A percentile compares a stretch with the other conserved stretches of the same genome.
Evolutionary conservation across 257 asterid species (phyloP).

Genomic region (Craterostigma plantagineum): DNA sequence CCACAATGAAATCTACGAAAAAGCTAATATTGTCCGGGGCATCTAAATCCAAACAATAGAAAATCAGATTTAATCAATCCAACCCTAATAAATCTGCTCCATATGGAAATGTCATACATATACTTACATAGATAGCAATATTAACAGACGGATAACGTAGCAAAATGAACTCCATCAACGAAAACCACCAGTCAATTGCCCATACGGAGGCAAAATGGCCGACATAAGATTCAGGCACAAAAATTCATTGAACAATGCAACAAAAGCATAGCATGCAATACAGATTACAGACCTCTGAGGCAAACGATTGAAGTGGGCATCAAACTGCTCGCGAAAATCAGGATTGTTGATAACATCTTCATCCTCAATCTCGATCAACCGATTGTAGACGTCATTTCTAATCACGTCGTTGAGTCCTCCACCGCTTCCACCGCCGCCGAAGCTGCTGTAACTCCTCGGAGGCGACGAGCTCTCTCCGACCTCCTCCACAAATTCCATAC

Average conservation of each 20-base stretch:
- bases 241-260: background rate
- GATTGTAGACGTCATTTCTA: constrained; percentile 53
- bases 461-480: constrained; percentile 95
- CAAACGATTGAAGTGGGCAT: constrained; percentile 72
- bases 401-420: constrained; percentile 32
- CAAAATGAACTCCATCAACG: background rate
- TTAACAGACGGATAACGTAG: too few species aligned
- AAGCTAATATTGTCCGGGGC: too few species aligned
- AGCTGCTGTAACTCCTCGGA: constrained; percentile 55
- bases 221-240: background rate
- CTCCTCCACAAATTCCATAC: constrained; percentile 73
- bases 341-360: constrained; percentile 48
- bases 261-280: background rate
- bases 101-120: too few species aligned
- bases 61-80: too few species aligned
- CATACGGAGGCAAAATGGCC: background rate
- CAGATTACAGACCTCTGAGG: constrained; percentile 45
- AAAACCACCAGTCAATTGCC: background rate
- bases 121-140: too few species aligned
- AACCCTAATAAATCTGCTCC: too few species aligned
- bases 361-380: constrained; percentile 44
- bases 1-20: too few species aligned
- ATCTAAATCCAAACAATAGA: too few species aligned
- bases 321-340: constrained; percentile 49
- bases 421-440: constrained; percentile 27